Conservation (phyloP, 75 land plant species). For the Chamaecyparis obtusa region DNA sequence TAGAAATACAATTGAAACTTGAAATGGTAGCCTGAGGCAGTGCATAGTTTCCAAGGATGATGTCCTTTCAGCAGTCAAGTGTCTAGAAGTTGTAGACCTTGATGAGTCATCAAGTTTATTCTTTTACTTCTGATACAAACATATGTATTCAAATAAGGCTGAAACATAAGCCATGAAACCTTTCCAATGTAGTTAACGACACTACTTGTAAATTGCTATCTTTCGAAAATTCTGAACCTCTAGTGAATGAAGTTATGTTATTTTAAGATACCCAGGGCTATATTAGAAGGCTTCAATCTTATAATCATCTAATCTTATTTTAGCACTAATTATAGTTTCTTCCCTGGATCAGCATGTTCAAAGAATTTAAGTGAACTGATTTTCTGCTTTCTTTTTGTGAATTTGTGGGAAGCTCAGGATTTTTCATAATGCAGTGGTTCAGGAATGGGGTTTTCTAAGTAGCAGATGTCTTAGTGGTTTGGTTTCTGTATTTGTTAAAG, state of each 20-base stretch:
- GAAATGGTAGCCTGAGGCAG: background rate
- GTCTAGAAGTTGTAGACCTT: conserved; percentile 4
- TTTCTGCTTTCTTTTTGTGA: background rate
- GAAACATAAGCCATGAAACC: conserved; percentile 1
- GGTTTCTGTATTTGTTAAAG: background rate
- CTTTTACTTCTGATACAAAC: conserved; percentile 5
- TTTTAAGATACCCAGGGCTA: background rate
- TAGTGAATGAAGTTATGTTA: background rate
- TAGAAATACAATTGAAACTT: background rate
- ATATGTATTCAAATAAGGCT: conserved; percentile 6
- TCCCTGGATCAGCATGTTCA: background rate
- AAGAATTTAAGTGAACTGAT: background rate
- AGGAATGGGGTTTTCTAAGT: background rate
- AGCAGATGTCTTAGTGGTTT: background rate
- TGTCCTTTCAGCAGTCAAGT: background rate
- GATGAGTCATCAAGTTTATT: conserved; percentile 9
- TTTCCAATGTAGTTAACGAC: background rate
- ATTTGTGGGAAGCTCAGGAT: background rate
- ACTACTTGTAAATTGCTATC: background rate
- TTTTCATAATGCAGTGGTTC: background rate
- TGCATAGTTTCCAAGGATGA: background rate
- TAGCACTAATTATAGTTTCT: background rate
- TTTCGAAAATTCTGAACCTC: background rate
- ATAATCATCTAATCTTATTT: background rate
- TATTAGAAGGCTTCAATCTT: background rate